Percentiles rank a stretch among this genome's conserved stretches.
Evolutionary conservation across 108 stramenopile genomes (phyloP).

Genomic region (Nannochloropsis granulata): DNA sequence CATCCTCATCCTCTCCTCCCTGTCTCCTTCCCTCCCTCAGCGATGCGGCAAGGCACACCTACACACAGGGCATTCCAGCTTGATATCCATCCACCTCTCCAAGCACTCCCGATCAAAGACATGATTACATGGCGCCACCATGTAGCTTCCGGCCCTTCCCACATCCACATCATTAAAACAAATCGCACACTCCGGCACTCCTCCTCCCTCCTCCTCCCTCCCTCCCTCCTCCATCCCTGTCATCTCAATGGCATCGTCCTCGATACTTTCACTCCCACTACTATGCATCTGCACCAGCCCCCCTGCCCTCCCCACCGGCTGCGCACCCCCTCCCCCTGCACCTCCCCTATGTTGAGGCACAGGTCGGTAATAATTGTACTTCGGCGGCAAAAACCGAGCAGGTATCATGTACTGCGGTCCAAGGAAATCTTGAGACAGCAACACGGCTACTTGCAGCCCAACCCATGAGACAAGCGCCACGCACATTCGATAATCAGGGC

Average conservation of each 20-base stretch:
- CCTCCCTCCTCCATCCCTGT: background rate
- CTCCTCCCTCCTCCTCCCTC: background rate
- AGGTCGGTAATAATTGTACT: conserved; percentile 79
- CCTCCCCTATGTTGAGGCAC: conserved; percentile 41
- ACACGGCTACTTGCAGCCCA: conserved; percentile 55
- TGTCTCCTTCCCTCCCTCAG: background rate
- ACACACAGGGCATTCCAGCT: background rate
- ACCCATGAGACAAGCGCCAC: conserved; percentile 61
- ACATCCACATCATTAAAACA: conserved; percentile 70
- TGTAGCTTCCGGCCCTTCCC: background rate
- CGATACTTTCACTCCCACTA: background rate
- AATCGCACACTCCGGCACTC: conserved; percentile 57
- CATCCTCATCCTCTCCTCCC: too few species aligned
- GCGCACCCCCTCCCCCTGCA: background rate
- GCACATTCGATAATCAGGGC: conserved; percentile 45
- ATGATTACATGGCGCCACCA: conserved; percentile 1
- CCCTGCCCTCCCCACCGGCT: background rate
- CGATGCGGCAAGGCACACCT: background rate
- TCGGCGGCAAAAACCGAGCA: conserved; percentile 66
- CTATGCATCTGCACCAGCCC: background rate
- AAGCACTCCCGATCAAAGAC: background rate
- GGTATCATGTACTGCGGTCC: conserved; percentile 88
- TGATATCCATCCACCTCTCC: background rate
- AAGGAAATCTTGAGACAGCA: conserved; percentile 56
- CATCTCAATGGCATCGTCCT: background rate